Conservation (phyloP, 768 basidiomycete species). For the Rickenella mellea region DNA sequence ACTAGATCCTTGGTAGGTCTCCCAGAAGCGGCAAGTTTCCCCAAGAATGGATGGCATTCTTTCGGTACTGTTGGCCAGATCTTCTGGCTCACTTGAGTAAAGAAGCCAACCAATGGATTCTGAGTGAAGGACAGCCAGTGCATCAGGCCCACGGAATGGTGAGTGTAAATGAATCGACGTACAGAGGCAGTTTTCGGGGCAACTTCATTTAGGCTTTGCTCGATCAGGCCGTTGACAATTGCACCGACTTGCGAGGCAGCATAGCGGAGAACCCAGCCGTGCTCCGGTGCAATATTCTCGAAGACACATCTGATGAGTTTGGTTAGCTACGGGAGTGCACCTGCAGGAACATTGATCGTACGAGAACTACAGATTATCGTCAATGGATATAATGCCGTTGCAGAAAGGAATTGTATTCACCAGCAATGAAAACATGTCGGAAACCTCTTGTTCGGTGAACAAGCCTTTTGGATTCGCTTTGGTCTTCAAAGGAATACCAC, state of each 20-base stretch:
- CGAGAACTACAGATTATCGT: not conserved
- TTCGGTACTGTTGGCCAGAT: conserved; percentile 23
- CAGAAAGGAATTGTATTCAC: conserved; percentile 11
- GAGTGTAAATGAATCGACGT: conserved; percentile 3
- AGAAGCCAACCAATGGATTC: conserved; percentile 20
- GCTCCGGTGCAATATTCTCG: conserved; percentile 22
- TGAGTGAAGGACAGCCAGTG: conserved; percentile 4
- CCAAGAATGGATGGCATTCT: conserved; percentile 30
- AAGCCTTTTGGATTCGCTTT: conserved; percentile 31
- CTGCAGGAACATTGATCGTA: too few species aligned
- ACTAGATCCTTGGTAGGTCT: conserved; percentile 32
- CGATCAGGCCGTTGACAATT: conserved; percentile 22
- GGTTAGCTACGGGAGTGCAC: too few species aligned
- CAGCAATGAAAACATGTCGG: conserved; percentile 29
- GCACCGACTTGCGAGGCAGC: conserved; percentile 20
- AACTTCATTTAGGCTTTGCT: conserved; percentile 19
- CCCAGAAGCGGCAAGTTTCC: conserved; percentile 23
- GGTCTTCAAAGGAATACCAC: conserved; percentile 39
- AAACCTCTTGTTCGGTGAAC: conserved; percentile 38
- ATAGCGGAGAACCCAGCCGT: conserved; percentile 21
- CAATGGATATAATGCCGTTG: not conserved
- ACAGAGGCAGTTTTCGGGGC: conserved; percentile 20
- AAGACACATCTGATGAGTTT: conserved; percentile 20
- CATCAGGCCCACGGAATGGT: not conserved
- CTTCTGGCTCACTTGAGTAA: conserved; percentile 15